Evolutionary conservation across 805 yeast species (phyloP).

Genomic region (Metschnikowia cerradonensis): DNA sequence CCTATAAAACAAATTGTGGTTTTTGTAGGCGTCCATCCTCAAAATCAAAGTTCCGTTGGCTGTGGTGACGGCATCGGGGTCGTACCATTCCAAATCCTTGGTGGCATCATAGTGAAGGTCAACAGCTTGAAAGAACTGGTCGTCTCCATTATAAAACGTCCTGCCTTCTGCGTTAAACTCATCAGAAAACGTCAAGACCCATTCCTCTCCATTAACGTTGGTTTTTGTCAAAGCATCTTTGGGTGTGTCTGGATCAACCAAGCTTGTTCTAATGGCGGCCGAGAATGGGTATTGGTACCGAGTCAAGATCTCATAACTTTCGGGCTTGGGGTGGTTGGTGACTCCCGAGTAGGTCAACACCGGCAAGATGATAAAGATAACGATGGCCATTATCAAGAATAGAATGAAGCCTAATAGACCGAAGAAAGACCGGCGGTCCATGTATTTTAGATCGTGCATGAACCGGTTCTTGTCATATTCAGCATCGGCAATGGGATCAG

Average conservation of each 20-base stretch:
- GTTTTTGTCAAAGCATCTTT: slow-evolving; percentile 22
- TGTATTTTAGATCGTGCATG: slow-evolving; percentile 55
- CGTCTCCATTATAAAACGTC: slow-evolving; percentile 42
- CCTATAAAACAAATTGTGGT: slow-evolving; percentile 33
- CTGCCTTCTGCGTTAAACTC: slow-evolving; percentile 43
- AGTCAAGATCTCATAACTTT: slow-evolving; percentile 17
- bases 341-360: slow-evolving; percentile 80
- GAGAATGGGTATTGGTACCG: slow-evolving; percentile 33
- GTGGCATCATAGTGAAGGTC: slow-evolving; percentile 42
- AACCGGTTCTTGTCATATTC: slow-evolving; percentile 71
- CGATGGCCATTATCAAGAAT: slow-evolving; percentile 57
- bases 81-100: slow-evolving; percentile 42
- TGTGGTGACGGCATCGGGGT: slow-evolving; percentile 41
- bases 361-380: slow-evolving; percentile 76
- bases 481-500: slow-evolving; percentile 92
- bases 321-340: slow-evolving; percentile 25
- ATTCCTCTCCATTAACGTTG: slow-evolving; percentile 47
- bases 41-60: slow-evolving; percentile 34
- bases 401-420: slow-evolving; percentile 60
- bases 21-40: slow-evolving; percentile 37
- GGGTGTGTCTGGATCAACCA: slow-evolving; percentile 43
- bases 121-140: slow-evolving; percentile 40
- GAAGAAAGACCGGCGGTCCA: slow-evolving; percentile 59
- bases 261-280: slow-evolving; percentile 32
- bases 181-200: slow-evolving; percentile 39